Base-by-base conservation (phyloP, 441 rosid genomes). In the California macrophylla region DNA sequence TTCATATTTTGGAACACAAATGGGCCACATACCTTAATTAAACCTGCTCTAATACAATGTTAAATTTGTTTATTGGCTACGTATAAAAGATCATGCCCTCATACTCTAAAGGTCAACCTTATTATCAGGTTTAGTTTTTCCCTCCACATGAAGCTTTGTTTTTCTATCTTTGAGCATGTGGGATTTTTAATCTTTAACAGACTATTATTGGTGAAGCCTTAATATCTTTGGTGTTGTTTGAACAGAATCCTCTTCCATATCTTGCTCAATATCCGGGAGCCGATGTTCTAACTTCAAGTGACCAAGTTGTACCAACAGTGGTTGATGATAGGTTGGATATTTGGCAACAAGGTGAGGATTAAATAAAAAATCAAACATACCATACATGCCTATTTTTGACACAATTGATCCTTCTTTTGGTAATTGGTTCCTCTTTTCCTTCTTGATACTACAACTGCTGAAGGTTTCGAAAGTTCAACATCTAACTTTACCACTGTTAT, bases 241-340 rank as follows among this genome's bases (percentile, higher is more conserved):
- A 69, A 81, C 89, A 95, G 99, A 80, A 95, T 71, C 99, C 97
- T 26, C 83, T 95, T 71, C 99, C 99, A 52, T 95, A 90, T 82
- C 83, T 95, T 83, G 96, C 98, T 78, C 94, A 90, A 67, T 89
- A 87, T 80, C 96, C 96, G 64, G 92, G 87, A 64, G 99, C 99
- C 78, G 99, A 95, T 81, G 82, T 95, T 74, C 77, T 95, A 81
- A 95, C 99, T 70, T 95, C 99, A 75, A 95, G 87, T 52, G 99
- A 95, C 80, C 94, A 88, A 82, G 98, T 92, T 81, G 85, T 79
- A 64, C 97, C 97, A 15, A 95, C 99, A n/a, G 98, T 92, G 50
- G 78, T 82, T 38, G 99, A 95, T 79, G 99, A 95, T 80, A 89
- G 98, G 64, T 82, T 95, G 88, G 98, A 89, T 71, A 75, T 86